phyloP scores from a whole-genome alignment of 73 alveolate genomes.

The Paramecium caudatum region DNA sequence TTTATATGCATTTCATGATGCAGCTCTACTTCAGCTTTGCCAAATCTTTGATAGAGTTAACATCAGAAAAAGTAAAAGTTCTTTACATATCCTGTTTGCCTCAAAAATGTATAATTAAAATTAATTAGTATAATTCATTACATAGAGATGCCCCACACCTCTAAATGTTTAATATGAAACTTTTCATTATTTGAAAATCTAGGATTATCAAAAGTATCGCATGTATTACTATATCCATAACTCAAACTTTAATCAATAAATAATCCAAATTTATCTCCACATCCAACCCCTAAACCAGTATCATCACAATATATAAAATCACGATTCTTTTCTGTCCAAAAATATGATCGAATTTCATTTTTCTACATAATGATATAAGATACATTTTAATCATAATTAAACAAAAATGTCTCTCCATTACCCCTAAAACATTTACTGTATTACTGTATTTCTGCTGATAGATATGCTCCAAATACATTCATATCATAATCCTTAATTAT shows the following conservation, averaged over 20 bases:
- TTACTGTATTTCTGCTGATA: not conserved
- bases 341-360: conserved; percentile 26
- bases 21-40: too few relatives aligned
- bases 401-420: conserved; percentile 50
- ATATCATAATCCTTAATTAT: conserved; percentile 26
- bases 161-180: conserved; percentile 29
- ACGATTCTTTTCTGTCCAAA: conserved; percentile 43
- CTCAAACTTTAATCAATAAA: conserved; percentile 22
- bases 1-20: too few relatives aligned
- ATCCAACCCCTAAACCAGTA: conserved; percentile 31
- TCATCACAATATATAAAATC: conserved; percentile 49
- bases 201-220: conserved; percentile 62
- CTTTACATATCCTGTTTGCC: too few relatives aligned
- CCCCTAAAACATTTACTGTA: not conserved
- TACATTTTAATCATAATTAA: conserved; percentile 27
- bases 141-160: conserved; percentile 26
- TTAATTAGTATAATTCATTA: too few relatives aligned
- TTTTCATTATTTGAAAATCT: conserved; percentile 39
- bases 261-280: conserved; percentile 71
- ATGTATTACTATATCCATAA: conserved; percentile 44
- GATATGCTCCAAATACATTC: conserved; percentile 1
- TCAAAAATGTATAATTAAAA: too few relatives aligned
- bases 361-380: not conserved
- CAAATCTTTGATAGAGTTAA: too few relatives aligned
- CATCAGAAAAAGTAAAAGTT: too few relatives aligned